Evolutionary conservation across 176 grass and related monocot species (phyloP), one percentile per base, ranked within the genome.

Genomic region (Hordeum vulgare): DNA sequence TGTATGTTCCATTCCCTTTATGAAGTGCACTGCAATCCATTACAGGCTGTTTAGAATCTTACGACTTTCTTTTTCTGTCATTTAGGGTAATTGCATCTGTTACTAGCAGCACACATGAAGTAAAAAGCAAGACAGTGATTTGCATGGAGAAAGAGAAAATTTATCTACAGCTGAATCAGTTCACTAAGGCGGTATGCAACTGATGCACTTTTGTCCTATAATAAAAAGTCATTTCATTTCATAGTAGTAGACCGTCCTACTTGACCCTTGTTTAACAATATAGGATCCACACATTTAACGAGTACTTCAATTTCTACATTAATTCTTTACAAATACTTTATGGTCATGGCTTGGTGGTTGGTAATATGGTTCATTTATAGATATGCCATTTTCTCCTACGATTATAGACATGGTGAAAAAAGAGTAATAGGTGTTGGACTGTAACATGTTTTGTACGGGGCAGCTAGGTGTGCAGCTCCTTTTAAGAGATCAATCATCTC

Each of bases 61-160:
- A 79, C 11, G 41, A 79, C 66, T 13, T 88, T n/a, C 31, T 58
- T 75, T 78, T 74, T 60, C 51, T 86, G 42, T 87, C 42, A 53
- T 78, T 83, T 78, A 98, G 96, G 90, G 91, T 95, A 54, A 87
- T 72, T 13, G 93, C 91, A 81, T 98, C 96, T 85, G 96, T 98
- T 85, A 98, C 96, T 49, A 91, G 96, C 78, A 98, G 96, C 93
- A 98, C 96, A 26, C 96, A 98, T 74, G 93, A 93, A 86, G 86
- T 90, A 70, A 95, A 98, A 90, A 98, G 90, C 89, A 98, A 98
- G 86, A 98, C 93, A 1, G 89, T 95, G 28, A 90, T 98, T 76
- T 31, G 71, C 90, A 89, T 91, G 85, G 96, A 98, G 20, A 98
- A 98, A 76, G 89, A 84, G 80, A 95, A 91, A 77, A 92, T 98